phyloP scores from a whole-genome alignment of 2,329 filamentous ascomycete species.

The Alternaria panax region DNA sequence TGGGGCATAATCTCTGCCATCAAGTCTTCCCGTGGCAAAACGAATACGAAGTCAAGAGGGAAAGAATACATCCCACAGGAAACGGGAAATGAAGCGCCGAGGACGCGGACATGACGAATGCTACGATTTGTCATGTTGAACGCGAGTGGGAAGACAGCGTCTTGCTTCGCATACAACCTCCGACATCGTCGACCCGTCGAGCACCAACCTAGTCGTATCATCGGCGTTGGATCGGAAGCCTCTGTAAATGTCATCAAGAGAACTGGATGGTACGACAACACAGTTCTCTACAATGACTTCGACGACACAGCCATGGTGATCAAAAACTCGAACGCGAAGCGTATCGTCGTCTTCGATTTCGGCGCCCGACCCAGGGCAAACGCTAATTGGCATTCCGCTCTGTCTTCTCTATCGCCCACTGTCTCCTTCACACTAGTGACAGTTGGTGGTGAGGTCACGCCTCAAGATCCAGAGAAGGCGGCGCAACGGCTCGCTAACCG shows the following conservation, averaged over 20 bases:
- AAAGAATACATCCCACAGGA: constrained; percentile 24
- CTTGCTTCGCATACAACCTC: constrained; percentile 28
- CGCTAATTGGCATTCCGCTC: constrained; percentile 14
- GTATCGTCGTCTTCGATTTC: constrained; percentile 33
- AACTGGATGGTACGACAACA: constrained; percentile 31
- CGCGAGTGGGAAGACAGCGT: constrained; percentile 33
- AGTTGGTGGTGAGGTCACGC: constrained; percentile 27
- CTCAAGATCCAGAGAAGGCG: constrained; percentile 14
- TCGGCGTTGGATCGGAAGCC: constrained; percentile 28
- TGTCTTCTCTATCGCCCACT: neutral
- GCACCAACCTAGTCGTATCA: constrained; percentile 23
- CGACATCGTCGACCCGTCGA: constrained; percentile 25
- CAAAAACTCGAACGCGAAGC: neutral
- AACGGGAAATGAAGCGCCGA: constrained; percentile 24
- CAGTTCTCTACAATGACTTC: constrained; percentile 22
- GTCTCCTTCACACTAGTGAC: constrained; percentile 19
- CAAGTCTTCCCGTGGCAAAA: constrained; percentile 29
- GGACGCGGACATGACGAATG: constrained; percentile 26
- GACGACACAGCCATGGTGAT: constrained; percentile 6
- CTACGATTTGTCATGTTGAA: constrained; percentile 31
- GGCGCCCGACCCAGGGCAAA: constrained; percentile 25
- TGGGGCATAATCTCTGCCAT: constrained; percentile 26
- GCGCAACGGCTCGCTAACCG: constrained; percentile 1
- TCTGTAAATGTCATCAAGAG: constrained; percentile 20
- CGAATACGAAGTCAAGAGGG: too few relatives aligned